Evolutionary conservation across 257 asterid genomes (phyloP), one percentile per base, ranked within the genome.

Genomic region (Solanum chiquidenum): DNA sequence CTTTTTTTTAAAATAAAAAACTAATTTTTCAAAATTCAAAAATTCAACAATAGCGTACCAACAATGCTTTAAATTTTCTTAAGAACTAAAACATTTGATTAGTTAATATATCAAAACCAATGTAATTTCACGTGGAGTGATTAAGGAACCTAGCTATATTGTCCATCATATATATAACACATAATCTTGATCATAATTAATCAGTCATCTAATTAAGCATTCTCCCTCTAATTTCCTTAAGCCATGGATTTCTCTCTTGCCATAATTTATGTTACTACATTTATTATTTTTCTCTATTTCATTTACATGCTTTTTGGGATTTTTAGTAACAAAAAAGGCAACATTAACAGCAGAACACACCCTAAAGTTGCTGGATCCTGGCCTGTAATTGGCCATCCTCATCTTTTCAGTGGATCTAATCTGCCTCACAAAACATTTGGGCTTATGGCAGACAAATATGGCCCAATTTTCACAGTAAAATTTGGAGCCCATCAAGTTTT

Each of bases 361-460:
- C 21, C 60, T 52, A 52, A 52, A 52, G 60, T 44, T 8, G 72
- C 87, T 23, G 89, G 88, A 4, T 58, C 86, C 1, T 86, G 90
- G 90, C 91, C 91, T 1, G 33, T 89, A 7, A 42, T 91, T 6
- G 91, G 93, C 10, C 93, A 90, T 73, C 91, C 90, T 29, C 92
- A 75, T 87, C 89, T 90, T 62, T n/a, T 90, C 18, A 87, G 86
- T 62, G 87, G 83, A 13, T 34, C 84, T 12, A 37, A 66, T 25
- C 91, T 55, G 21, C 89, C 89, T 23, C 90, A 90, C 46, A 82
- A 52, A 40, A 60, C 58, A 4, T 69, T 91, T n/a, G 89, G 72
- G 23, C 27, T 18, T 44, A 13, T 91, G 82, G 93, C 90, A 0
- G 90, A 91, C 18, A 89, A 89, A 58, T 88, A 91, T 23, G 91